A percentile compares a stretch with the other conserved stretches of the same genome.
Evolutionary conservation across 768 basidiomycete species (phyloP).

Genomic region (Fibroporia radiculosa): DNA sequence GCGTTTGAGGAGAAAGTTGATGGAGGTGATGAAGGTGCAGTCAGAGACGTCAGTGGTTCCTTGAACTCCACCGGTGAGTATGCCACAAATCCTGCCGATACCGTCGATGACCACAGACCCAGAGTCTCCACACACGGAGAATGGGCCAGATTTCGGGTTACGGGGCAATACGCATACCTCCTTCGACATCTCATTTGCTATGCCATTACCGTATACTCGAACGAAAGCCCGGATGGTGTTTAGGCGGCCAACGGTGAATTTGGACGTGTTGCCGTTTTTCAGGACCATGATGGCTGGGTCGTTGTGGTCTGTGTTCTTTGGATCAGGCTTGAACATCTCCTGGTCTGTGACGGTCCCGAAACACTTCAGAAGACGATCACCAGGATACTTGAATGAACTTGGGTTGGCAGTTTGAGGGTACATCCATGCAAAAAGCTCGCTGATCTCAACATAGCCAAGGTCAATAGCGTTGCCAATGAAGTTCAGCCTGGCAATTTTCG

Average conservation of each 20-base stretch:
- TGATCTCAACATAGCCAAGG: conserved; percentile 11
- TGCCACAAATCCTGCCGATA: no score
- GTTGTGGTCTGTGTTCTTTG: conserved; percentile 6
- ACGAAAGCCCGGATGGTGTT: conserved; percentile 1
- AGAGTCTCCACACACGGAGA: no score
- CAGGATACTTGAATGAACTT: conserved; percentile 14
- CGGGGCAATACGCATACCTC: conserved; percentile 4
- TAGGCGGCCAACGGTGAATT: conserved; percentile 3
- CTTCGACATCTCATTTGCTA: neutral
- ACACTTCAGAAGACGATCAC: conserved; percentile 15
- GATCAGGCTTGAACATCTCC: conserved; percentile 13
- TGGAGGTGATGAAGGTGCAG: no score
- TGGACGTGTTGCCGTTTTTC: conserved; percentile 11
- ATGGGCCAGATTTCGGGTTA: conserved; percentile 11
- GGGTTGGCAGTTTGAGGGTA: conserved; percentile 7
- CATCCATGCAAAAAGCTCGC: conserved; percentile 12
- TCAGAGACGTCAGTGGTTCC: no score
- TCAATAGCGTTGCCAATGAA: conserved; percentile 20
- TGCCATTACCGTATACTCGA: neutral
- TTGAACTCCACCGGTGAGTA: no score
- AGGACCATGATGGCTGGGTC: conserved; percentile 11
- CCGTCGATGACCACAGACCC: no score
- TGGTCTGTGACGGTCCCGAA: conserved; percentile 10
- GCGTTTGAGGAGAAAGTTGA: no score
- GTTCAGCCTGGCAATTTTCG: conserved; percentile 15